These are phyloP conservation scores for Ustilago vetiveriae DNA, from an alignment of 1,284 basidiomycete genomes.

Conservation along the genomic window DNA sequence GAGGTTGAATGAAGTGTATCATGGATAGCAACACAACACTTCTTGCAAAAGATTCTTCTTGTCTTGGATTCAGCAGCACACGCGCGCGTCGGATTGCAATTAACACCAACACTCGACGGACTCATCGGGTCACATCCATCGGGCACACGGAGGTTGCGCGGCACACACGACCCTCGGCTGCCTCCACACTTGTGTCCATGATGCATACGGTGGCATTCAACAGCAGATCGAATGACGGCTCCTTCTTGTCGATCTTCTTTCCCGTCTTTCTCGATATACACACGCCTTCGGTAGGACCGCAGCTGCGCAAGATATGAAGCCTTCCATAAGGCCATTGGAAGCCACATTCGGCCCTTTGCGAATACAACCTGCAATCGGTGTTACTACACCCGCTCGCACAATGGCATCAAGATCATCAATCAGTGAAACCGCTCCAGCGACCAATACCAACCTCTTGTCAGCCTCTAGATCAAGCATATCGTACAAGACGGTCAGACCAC, in stretches of 20 bases:
- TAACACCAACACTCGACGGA: conserved; percentile 16
- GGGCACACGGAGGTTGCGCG: not conserved
- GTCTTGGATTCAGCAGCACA: not conserved
- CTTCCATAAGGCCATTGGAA: conserved; percentile 14
- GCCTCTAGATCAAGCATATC: too few species aligned
- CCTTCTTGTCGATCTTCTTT: too few species aligned
- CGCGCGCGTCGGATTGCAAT: conserved; percentile 4
- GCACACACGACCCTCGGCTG: conserved; percentile 4
- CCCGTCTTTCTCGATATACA: too few species aligned
- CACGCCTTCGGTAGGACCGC: too few species aligned
- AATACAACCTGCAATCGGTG: not conserved
- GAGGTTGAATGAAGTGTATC: not conserved
- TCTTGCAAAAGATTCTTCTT: too few species aligned
- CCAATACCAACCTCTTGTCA: too few species aligned
- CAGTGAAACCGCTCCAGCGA: too few species aligned
- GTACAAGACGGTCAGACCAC: too few species aligned
- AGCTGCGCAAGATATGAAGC: conserved; percentile 18
- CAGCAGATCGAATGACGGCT: too few species aligned
- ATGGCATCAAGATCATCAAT: too few species aligned
- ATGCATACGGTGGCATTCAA: too few species aligned
- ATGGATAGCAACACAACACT: too few species aligned
- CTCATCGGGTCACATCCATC: not conserved
- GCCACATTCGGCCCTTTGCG: not conserved
- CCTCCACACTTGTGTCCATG: not conserved
- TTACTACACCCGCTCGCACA: not conserved